phyloP scores from a whole-genome alignment of 2,329 filamentous ascomycete species.

The Pseudophaeomoniella oleicola region DNA sequence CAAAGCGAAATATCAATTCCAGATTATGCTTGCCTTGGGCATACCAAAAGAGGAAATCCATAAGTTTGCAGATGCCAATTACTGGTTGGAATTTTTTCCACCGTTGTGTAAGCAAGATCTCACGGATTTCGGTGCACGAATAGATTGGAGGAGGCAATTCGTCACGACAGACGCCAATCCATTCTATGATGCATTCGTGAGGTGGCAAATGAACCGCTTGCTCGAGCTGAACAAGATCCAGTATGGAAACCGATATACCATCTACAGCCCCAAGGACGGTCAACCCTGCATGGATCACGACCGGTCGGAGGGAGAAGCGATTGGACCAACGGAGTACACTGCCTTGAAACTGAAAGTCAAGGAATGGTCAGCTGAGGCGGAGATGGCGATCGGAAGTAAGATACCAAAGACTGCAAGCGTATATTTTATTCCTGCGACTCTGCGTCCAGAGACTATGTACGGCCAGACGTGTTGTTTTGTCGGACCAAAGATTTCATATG shows the following conservation, averaged over 20 bases:
- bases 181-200: conserved; percentile 88
- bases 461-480: conserved; percentile 95
- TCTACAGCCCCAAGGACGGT: conserved; percentile 81
- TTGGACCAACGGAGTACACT: conserved; percentile 82
- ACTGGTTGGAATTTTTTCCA: conserved; percentile 90
- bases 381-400: conserved; percentile 58
- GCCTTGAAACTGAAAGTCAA: conserved; percentile 81
- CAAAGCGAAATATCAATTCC: conserved; percentile 91
- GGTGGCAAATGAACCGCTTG: conserved; percentile 48
- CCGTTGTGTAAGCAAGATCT: conserved; percentile 67
- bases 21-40: conserved; percentile 85
- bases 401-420: conserved; percentile 65
- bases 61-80: conserved; percentile 74
- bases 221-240: conserved; percentile 14
- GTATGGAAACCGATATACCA: conserved; percentile 76
- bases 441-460: conserved; percentile 97
- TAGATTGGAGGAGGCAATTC: conserved; percentile 87
- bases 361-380: conserved; percentile 70
- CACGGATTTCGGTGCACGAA: conserved; percentile 66
- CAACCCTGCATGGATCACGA: conserved; percentile 85
- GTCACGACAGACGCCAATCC: conserved; percentile 94
- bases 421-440: conserved; percentile 80
- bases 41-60: conserved; percentile 82
- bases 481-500: conserved; percentile 76
- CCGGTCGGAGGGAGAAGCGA: conserved; percentile 63